phyloP scores from a whole-genome alignment of 257 asterid genomes.

The Petrea volubilis region DNA sequence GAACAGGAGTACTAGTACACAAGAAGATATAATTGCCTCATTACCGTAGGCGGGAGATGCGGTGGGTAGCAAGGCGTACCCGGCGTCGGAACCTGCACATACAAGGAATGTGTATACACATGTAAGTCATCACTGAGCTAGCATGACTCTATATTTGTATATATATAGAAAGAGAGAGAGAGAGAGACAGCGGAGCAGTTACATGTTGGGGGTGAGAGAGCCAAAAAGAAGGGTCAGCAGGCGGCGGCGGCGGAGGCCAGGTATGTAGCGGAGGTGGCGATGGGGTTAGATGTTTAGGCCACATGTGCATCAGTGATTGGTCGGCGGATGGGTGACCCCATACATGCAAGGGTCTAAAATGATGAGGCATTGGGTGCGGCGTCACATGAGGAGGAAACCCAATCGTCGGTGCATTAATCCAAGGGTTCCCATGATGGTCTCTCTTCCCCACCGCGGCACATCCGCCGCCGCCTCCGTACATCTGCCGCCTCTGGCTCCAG shows the following conservation, averaged over 20 bases:
- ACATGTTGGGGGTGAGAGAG: conserved; percentile 59
- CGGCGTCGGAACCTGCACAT: conserved; percentile 52
- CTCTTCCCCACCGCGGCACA: conserved; percentile 43
- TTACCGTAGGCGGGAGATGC: conserved; percentile 55
- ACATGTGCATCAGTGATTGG: conserved; percentile 72
- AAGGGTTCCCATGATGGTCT: conserved; percentile 40
- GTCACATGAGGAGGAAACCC: conserved; percentile 65
- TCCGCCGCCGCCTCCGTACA: conserved; percentile 36
- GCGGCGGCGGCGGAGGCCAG: conserved; percentile 42
- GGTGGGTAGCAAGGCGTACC: conserved; percentile 70
- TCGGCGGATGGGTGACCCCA: conserved; percentile 95
- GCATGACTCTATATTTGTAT: background rate
- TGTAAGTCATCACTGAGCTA: background rate
- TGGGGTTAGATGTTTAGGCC: conserved; percentile 78
- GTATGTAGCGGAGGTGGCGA: conserved; percentile 35
- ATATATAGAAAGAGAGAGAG: background rate
- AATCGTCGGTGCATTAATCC: conserved; percentile 54
- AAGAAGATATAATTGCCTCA: too few relatives aligned
- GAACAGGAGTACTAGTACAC: too few relatives aligned
- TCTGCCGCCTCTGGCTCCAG: conserved; percentile 81
- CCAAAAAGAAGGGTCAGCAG: conserved; percentile 62
- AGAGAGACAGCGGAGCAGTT: conserved; percentile 14
- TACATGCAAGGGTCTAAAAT: conserved; percentile 86
- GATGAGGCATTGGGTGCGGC: conserved; percentile 52
- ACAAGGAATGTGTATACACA: background rate